Conservation (phyloP, 371 early-diverging fungal genomes). For the Scutellospora calospora region DNA sequence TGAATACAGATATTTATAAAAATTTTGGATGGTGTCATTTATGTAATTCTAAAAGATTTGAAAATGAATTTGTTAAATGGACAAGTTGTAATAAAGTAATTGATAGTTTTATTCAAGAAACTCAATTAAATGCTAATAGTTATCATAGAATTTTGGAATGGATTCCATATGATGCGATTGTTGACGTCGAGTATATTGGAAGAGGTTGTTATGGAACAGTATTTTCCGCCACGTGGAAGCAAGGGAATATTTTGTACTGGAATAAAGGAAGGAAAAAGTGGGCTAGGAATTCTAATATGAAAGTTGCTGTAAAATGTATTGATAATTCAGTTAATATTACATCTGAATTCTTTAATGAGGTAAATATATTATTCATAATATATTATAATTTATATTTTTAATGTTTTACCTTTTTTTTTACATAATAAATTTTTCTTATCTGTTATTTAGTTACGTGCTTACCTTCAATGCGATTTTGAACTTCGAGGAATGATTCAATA, state of each 20-base stretch:
- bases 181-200: background rate
- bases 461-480: background rate
- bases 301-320: background rate
- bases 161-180: conserved; percentile 27
- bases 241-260: conserved; percentile 11
- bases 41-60: conserved; percentile 16
- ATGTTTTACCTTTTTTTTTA: background rate
- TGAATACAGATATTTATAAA: conserved; percentile 9
- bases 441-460: background rate
- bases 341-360: background rate
- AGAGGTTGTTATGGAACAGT: conserved; percentile 39
- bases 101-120: conserved; percentile 31
- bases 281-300: background rate
- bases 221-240: conserved; percentile 22
- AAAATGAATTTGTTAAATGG: conserved; percentile 33
- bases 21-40: conserved; percentile 32
- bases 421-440: background rate
- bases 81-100: conserved; percentile 19
- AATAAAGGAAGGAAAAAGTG: background rate
- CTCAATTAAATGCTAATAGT: conserved; percentile 39
- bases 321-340: background rate
- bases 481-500: background rate
- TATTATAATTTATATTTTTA: background rate
- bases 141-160: conserved; percentile 34
- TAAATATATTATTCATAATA: background rate